Base-by-base conservation (phyloP, 345 rosid genomes). In the Arabidopsis arenosa region DNA sequence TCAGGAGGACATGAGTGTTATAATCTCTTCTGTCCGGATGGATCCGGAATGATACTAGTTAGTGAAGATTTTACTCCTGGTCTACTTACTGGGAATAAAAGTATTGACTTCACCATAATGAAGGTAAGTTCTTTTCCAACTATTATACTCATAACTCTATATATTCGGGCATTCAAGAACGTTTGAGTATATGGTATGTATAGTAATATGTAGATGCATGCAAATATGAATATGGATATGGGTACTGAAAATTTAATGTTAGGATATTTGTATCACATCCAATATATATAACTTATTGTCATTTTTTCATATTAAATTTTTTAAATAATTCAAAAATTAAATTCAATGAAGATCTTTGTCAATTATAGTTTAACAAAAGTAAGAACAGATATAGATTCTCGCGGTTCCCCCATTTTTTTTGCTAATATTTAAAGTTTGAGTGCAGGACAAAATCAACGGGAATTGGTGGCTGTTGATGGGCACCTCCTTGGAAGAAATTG, bases 1-100 rank as follows among this genome's bases (percentile, higher is more conserved):
- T 36, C 67, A 8, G 52, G 52, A 62, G 67, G 67, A 13, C 6
- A 4, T 40, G 2, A 6, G 36, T 62, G 67, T 41, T 62, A 41
- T 62, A 13, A 62, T 14, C 4, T 9, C 4, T 3, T 6, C 9
- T 62, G 52, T 41, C 17, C 63, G 21, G 2, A 2, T 21, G 63
- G 43, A 41, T 14, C 49, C 12, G 67, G 67, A 14, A 41, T 62
- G 11, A 62, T 62, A 41, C 4, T 7, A 0, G 51, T 40, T 51
- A 7, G 30, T 9, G 28, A 9, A 5, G 64, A 59, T 36, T 0
- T 36, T 10, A 1, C n/a, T 59, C 9, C 5, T 17, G 64, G 30
- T 36, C 3, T 59, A 9, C n/a, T 13, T 59, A 9, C 18, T 13
- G 9, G 0, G 1, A 0, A 62, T 0, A 39, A 8, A 11, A 7